phyloP scores from a whole-genome alignment of 2,329 filamentous ascomycete species.

The Colletotrichum sublineola region DNA sequence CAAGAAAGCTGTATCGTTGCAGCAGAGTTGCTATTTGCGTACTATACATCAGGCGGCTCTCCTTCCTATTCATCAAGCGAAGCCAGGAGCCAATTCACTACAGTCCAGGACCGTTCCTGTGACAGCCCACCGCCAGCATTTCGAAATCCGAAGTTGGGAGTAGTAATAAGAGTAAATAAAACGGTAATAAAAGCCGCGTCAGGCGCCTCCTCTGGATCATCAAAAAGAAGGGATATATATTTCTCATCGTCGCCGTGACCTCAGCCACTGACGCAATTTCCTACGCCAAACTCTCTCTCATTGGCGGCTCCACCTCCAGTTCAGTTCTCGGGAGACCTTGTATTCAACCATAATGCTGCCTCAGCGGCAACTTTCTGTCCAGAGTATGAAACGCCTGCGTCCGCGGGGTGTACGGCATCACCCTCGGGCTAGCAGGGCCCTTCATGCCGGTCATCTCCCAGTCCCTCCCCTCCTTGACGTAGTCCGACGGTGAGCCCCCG shows the following conservation, averaged over 20 bases:
- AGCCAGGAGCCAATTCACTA: neutral
- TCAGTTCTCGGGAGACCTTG: neutral
- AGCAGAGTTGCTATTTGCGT: neutral
- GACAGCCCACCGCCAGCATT: neutral
- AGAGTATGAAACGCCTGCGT: slow-evolving; percentile 77
- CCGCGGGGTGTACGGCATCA: slow-evolving; percentile 71
- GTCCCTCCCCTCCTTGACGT: slow-evolving; percentile 56
- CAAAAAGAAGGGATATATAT: neutral
- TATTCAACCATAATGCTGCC: slow-evolving; percentile 49
- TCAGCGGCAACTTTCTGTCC: slow-evolving; percentile 68
- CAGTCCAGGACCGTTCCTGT: neutral
- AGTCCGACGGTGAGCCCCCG: slow-evolving; percentile 49
- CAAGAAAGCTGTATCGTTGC: neutral
- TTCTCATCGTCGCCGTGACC: neutral
- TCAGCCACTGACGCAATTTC: too few species aligned
- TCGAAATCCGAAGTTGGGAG: too few species aligned
- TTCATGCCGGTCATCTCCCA: slow-evolving; percentile 72
- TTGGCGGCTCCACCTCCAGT: neutral
- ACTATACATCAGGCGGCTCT: neutral
- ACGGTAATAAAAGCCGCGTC: neutral
- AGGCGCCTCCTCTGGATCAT: neutral
- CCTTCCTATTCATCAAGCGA: neutral
- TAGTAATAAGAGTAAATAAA: neutral
- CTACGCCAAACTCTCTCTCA: neutral
- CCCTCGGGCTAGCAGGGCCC: slow-evolving; percentile 52